phyloP scores from a whole-genome alignment of 352 stramenopile genomes.

The Globisporangium carolinianum region DNA sequence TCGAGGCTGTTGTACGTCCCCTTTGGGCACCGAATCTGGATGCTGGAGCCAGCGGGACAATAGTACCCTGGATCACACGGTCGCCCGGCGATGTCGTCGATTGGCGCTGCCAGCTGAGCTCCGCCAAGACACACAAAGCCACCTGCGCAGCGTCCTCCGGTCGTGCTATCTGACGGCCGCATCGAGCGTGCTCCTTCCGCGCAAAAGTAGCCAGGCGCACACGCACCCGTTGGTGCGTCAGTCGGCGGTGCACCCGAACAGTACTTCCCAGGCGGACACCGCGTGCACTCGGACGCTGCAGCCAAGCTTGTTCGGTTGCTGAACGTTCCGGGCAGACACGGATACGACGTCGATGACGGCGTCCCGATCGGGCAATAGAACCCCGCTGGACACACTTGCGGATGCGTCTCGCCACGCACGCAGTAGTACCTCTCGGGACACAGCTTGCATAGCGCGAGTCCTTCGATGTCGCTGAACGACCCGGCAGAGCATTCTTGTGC shows the following conservation, averaged over 20 bases:
- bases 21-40: conserved; percentile 45
- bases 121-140: conserved; percentile 62
- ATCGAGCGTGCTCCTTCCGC: conserved; percentile 25
- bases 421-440: conserved; percentile 81
- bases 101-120: conserved; percentile 37
- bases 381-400: conserved; percentile 48
- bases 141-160: conserved; percentile 40
- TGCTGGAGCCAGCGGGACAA: conserved; percentile 49
- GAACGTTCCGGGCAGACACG: conserved; percentile 56
- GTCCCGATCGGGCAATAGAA: conserved; percentile 75
- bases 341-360: conserved; percentile 31
- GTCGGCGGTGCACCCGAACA: conserved; percentile 62
- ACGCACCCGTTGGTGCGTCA: conserved; percentile 43
- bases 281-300: conserved; percentile 31
- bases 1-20: conserved; percentile 62
- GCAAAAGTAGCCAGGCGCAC: conserved; percentile 70
- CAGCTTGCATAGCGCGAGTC: conserved; percentile 45
- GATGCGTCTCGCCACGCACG: conserved; percentile 25
- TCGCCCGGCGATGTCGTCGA: conserved; percentile 44
- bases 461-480: conserved; percentile 53
- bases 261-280: conserved; percentile 70
- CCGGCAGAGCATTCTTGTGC: conserved; percentile 56
- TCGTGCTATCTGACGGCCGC: conserved; percentile 30
- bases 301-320: conserved; percentile 36
- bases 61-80: conserved; percentile 64